These are phyloP conservation scores for Hygrophorus pudorinus DNA, from an alignment of 768 basidiomycete genomes.

Conservation along the genomic window DNA sequence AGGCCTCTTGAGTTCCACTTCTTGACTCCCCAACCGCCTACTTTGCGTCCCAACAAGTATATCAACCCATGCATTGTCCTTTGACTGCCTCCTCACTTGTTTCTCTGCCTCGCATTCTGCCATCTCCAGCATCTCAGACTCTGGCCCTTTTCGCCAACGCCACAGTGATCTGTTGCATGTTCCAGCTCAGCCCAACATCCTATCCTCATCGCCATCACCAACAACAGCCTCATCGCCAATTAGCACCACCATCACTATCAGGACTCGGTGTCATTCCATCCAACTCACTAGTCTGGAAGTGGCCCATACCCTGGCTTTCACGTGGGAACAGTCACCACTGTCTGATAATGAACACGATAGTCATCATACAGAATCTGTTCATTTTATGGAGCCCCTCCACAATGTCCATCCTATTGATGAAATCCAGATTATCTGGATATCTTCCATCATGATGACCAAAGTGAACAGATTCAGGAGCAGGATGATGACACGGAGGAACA, in stretches of 20 bases:
- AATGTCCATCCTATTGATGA: constrained; percentile 42
- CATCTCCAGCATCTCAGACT: too few species aligned
- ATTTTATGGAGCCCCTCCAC: constrained; percentile 13
- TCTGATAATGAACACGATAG: constrained; percentile 11
- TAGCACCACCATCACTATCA: too few species aligned
- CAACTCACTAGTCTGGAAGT: constrained; percentile 71
- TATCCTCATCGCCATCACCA: too few species aligned
- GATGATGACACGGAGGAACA: constrained; percentile 13
- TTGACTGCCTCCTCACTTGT: constrained; percentile 38
- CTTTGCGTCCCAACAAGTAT: constrained; percentile 59
- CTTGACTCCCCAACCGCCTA: constrained; percentile 46
- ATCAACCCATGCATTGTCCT: constrained; percentile 82
- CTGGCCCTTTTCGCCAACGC: too few species aligned
- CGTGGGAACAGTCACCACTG: constrained; percentile 28
- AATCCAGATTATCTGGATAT: constrained; percentile 28
- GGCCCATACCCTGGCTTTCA: constrained; percentile 58
- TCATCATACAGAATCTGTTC: too few species aligned
- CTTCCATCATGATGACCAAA: background rate
- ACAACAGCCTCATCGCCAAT: too few species aligned
- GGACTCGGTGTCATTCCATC: too few species aligned
- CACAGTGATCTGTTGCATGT: too few species aligned
- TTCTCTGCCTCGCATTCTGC: constrained; percentile 32
- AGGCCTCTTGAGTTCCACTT: constrained; percentile 26
- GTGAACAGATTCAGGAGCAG: constrained; percentile 1
- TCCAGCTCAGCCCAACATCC: too few species aligned